phyloP scores from a whole-genome alignment of 768 basidiomycete genomes.

The Astraeus odoratus region DNA sequence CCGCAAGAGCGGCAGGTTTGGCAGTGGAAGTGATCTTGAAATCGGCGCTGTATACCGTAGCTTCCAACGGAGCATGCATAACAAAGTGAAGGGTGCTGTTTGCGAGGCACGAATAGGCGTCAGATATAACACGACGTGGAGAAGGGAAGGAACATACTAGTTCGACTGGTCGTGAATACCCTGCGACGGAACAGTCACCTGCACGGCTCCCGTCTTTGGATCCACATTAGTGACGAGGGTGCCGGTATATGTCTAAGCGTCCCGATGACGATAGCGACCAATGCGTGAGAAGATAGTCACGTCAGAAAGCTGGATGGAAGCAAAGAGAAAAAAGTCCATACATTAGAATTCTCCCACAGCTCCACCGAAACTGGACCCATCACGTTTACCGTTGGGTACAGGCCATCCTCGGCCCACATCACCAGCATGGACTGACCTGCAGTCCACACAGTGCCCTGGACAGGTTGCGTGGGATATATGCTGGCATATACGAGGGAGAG shows the following conservation, averaged over 20 bases:
- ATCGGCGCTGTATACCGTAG: conserved; percentile 42
- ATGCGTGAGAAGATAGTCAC: not conserved
- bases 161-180: conserved; percentile 19
- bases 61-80: conserved; percentile 15
- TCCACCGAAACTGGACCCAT: conserved; percentile 41
- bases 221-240: conserved; percentile 40
- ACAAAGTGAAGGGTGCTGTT: conserved; percentile 30
- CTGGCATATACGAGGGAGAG: conserved; percentile 24
- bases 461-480: conserved; percentile 47
- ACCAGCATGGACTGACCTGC: conserved; percentile 37
- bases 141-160: conserved; percentile 23
- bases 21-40: conserved; percentile 34
- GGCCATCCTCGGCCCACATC: conserved; percentile 46
- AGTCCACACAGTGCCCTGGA: conserved; percentile 36
- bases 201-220: conserved; percentile 20
- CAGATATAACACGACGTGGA: not conserved
- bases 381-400: conserved; percentile 32
- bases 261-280: not conserved
- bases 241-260: conserved; percentile 33
- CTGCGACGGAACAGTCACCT: conserved; percentile 24
- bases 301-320: not conserved
- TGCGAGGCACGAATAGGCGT: not conserved
- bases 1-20: not conserved
- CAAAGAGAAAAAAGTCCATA: conserved; percentile 23
- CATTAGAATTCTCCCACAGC: conserved; percentile 38